Evolutionary conservation across 352 stramenopile genomes (phyloP).

Genomic region (Phytophthora vignae): DNA sequence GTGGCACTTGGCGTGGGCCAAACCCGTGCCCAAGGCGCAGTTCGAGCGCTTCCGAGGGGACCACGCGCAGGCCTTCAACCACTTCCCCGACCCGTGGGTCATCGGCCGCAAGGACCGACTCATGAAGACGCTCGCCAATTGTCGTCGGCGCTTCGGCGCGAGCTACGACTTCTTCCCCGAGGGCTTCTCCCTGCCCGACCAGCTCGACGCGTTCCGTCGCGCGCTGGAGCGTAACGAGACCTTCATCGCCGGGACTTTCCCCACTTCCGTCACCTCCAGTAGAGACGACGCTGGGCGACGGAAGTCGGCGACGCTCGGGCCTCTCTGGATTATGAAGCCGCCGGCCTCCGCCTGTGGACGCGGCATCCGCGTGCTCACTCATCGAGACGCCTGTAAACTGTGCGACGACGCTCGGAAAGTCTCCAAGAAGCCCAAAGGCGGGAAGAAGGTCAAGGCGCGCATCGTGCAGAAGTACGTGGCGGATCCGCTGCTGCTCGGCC

Average conservation of each 20-base stretch:
- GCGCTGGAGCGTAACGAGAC: constrained; percentile 52
- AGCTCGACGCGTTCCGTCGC: constrained; percentile 69
- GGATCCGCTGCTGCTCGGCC: constrained; percentile 75
- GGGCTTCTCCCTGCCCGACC: constrained; percentile 81
- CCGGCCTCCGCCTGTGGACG: constrained; percentile 86
- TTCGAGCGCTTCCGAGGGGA: constrained; percentile 59
- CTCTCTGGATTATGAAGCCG: constrained; percentile 91
- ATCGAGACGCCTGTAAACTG: constrained; percentile 39
- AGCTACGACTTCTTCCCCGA: constrained; percentile 88
- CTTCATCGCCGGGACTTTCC: constrained; percentile 27
- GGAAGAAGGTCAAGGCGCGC: constrained; percentile 38
- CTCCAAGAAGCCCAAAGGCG: constrained; percentile 24
- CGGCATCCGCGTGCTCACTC: constrained; percentile 82
- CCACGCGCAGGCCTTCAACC: constrained; percentile 86
- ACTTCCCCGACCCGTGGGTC: constrained; percentile 92
- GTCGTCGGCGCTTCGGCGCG: constrained; percentile 61
- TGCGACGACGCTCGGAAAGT: constrained; percentile 31
- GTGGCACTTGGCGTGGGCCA: constrained; percentile 75
- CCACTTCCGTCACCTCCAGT: constrained; percentile 5
- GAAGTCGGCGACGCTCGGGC: constrained; percentile 2
- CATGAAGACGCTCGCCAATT: constrained; percentile 74
- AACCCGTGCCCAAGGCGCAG: constrained; percentile 70
- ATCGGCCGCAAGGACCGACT: constrained; percentile 92
- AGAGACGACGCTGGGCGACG: constrained; percentile 12
- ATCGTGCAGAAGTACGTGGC: constrained; percentile 87